A percentile compares a stretch with the other conserved stretches of the same genome.
phyloP scores from a whole-genome alignment of 1,139 yeast species.

The Nakaseomyces uthaithaninus region DNA sequence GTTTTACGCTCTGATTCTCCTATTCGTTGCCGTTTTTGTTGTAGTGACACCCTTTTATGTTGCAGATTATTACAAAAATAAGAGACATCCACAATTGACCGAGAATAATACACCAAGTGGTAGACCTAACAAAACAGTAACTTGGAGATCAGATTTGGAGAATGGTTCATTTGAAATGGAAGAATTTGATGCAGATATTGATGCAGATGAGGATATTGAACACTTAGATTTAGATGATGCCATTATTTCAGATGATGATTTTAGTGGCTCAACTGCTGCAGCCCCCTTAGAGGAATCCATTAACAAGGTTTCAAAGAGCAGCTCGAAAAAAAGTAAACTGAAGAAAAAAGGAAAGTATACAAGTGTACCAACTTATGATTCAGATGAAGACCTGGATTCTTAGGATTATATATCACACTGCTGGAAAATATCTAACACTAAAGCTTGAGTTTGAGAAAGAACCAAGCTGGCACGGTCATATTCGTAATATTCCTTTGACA shows the following conservation, averaged over 20 bases:
- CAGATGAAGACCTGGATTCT: conserved; percentile 3
- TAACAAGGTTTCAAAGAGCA: neutral
- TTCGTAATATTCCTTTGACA: too few relatives aligned
- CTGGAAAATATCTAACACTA: too few relatives aligned
- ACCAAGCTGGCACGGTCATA: too few relatives aligned
- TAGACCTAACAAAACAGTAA: conserved; percentile 27
- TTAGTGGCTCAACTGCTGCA: conserved; percentile 8
- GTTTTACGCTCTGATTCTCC: conserved; percentile 11
- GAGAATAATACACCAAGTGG: conserved; percentile 13
- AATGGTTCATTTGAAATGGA: conserved; percentile 9
- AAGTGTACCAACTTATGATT: conserved; percentile 18
- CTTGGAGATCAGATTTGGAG: conserved; percentile 33
- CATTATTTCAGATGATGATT: conserved; percentile 1
- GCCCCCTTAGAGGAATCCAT: neutral
- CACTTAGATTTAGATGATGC: neutral
- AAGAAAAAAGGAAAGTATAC: conserved; percentile 18
- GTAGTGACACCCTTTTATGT: conserved; percentile 17
- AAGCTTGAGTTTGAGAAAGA: too few relatives aligned
- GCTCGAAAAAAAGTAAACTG: conserved; percentile 6
- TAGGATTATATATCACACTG: neutral
- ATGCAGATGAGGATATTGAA: conserved; percentile 31
- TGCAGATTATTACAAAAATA: conserved; percentile 16
- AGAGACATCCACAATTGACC: conserved; percentile 24
- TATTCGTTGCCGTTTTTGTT: conserved; percentile 16
- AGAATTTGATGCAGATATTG: conserved; percentile 33